Evolutionary conservation across 768 basidiomycete genomes (phyloP), one percentile per base, ranked within the genome.

Genomic region (Scleroderma bovista): DNA sequence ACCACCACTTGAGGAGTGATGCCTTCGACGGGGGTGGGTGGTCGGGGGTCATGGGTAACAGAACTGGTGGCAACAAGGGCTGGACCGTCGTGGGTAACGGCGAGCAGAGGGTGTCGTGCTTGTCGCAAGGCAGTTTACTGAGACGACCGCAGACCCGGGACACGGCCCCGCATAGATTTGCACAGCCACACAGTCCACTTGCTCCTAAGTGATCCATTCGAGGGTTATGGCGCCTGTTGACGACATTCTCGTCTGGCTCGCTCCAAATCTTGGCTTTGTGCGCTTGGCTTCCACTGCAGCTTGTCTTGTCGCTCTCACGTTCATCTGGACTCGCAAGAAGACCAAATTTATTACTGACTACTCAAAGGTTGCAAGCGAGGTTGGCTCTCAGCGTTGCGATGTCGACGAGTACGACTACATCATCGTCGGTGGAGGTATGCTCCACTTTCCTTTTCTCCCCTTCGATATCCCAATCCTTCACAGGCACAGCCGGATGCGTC

Each of bases 1-100:
- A 77, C 85, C 89, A 89, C 89, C 90, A 93, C 10, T 88, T 78
- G 70, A 83, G 86, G 44, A 88, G 78, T 51, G 70, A 79, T 1
- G 80, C 78, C 54, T 75, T 83, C 10, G 75, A 71, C 6, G 79
- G 74, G 22, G 73, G 65, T 5, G 62, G 40, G 23, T 54, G 56
- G 46, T 66, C 67, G 43, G 67, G 65, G 2, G 68, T 61, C 65
- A 66, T 66, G 44, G 36, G 23, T 29, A 38, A 32, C 9, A 1
- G 8, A 5, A 23, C 13, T 39, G 16, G 24, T 36, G 42, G 10
- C 26, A 22, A n/a, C 31, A 32, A 23, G 10, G 31, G 4, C 15
- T 17, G 26, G 26, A 9, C 22, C 26, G 24, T 45, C 7, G 4
- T 29, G 26, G 26, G 26, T 29, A 29, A 29, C 26, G 9, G n/a